Percentiles rank a stretch among this genome's conserved stretches.
Conservation (phyloP, 2,329 filamentous ascomycete genomes). For the Calonectria pteridis region DNA sequence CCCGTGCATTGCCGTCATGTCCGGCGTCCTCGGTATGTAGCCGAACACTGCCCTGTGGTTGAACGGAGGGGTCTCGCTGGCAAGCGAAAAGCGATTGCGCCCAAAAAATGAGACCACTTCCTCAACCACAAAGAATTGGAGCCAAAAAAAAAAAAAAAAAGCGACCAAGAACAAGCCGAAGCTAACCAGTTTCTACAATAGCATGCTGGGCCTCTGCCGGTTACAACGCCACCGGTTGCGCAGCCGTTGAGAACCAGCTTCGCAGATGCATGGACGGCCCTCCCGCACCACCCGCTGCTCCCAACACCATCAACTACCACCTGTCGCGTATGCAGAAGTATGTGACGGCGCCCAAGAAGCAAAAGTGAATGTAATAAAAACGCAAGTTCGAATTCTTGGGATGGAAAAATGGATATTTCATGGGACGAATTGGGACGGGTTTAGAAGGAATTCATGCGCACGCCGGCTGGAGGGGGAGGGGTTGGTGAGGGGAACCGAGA, state of each 20-base stretch:
- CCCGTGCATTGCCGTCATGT: slow-evolving; percentile 69
- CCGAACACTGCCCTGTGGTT: background rate
- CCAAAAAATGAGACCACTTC: background rate
- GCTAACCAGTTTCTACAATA: slow-evolving; percentile 48
- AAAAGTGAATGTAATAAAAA: slow-evolving; percentile 41
- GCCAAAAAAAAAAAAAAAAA: background rate
- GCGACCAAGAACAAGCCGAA: background rate
- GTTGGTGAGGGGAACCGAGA: background rate
- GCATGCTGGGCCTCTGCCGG: slow-evolving; percentile 89
- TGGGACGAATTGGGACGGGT: background rate
- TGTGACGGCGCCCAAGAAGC: slow-evolving; percentile 65
- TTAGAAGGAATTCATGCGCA: background rate
- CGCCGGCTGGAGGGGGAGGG: background rate
- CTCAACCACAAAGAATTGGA: background rate
- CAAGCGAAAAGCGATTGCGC: background rate
- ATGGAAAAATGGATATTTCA: background rate
- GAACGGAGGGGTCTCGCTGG: background rate
- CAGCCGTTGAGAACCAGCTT: slow-evolving; percentile 69
- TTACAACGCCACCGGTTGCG: slow-evolving; percentile 72
- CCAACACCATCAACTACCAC: slow-evolving; percentile 94
- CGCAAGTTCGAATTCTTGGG: background rate
- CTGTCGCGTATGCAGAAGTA: slow-evolving; percentile 80
- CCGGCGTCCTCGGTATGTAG: slow-evolving; percentile 65
- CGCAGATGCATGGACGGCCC: slow-evolving; percentile 85
- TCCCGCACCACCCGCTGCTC: slow-evolving; percentile 60